Conservation (phyloP, 164 flowering plant species). For the Tetrastigma voinierianum region DNA sequence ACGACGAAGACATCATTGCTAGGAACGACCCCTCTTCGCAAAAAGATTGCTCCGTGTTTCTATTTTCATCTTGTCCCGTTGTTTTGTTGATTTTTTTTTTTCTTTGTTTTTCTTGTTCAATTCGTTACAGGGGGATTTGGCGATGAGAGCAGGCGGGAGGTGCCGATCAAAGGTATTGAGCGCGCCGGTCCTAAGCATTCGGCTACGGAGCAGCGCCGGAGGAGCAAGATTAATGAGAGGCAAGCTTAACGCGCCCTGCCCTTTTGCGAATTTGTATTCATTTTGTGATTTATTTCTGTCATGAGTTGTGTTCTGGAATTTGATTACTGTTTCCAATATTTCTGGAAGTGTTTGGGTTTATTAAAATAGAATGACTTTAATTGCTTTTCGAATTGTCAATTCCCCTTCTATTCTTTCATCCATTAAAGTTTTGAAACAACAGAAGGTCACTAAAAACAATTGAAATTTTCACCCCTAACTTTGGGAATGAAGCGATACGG, state of each 20-base stretch:
- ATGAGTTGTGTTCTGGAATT: too few species aligned
- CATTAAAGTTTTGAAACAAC: too few species aligned
- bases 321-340: too few species aligned
- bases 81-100: not conserved
- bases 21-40: slow-evolving; percentile 20
- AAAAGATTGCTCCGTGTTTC: slow-evolving; percentile 15
- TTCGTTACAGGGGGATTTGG: slow-evolving; percentile 2
- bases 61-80: not conserved
- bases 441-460: too few species aligned
- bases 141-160: slow-evolving; percentile 29
- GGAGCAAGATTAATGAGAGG: slow-evolving; percentile 83
- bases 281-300: too few species aligned
- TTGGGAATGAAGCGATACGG: too few species aligned
- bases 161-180: slow-evolving; percentile 33
- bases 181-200: slow-evolving; percentile 66
- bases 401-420: too few species aligned
- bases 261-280: too few species aligned
- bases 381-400: too few species aligned
- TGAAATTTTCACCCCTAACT: too few species aligned
- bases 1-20: slow-evolving; percentile 21
- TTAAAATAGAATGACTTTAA: too few species aligned
- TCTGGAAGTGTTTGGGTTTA: too few species aligned
- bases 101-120: not conserved
- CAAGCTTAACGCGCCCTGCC: not conserved
- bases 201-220: slow-evolving; percentile 69